Percentiles rank a stretch among this genome's conserved stretches.
These are phyloP conservation scores for Xylariales sp. DNA, from an alignment of 2,329 filamentous ascomycete genomes.

Conservation along the genomic window DNA sequence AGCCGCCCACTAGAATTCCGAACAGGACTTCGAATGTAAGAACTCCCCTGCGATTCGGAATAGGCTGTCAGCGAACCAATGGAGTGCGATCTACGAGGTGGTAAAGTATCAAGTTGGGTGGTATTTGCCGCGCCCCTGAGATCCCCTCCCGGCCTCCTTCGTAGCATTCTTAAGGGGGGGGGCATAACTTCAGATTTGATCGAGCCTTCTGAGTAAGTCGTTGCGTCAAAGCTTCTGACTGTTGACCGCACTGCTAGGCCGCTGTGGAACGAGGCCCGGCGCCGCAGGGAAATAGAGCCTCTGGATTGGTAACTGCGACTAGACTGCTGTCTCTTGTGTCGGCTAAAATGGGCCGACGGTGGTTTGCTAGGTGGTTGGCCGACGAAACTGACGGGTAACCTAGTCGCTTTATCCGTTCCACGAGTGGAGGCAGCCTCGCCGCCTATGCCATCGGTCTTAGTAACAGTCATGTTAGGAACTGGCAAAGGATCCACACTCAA, in stretches of 20 bases:
- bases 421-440: conserved; percentile 49
- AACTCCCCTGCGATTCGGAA: conserved; percentile 70
- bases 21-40: conserved; percentile 60
- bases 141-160: conserved; percentile 80
- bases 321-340: conserved; percentile 60
- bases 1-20: conserved; percentile 57
- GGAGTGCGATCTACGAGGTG: conserved; percentile 66
- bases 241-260: conserved; percentile 62
- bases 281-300: conserved; percentile 63
- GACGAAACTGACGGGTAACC: conserved; percentile 47
- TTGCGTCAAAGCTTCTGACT: conserved; percentile 71
- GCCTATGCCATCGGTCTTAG: conserved; percentile 48
- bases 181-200: conserved; percentile 60
- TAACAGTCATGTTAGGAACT: conserved; percentile 54
- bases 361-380: conserved; percentile 49
- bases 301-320: conserved; percentile 62
- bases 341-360: conserved; percentile 50
- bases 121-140: conserved; percentile 75
- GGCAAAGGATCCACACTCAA: conserved; percentile 57
- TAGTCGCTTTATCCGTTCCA: conserved; percentile 49
- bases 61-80: conserved; percentile 70
- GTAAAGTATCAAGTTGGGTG: conserved; percentile 66
- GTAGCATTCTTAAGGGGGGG: conserved; percentile 70
- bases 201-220: conserved; percentile 64
- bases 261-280: conserved; percentile 71